These are phyloP conservation scores for Leishmania tropica DNA, from an alignment of 208 protist genomes.

Conservation along the genomic window DNA sequence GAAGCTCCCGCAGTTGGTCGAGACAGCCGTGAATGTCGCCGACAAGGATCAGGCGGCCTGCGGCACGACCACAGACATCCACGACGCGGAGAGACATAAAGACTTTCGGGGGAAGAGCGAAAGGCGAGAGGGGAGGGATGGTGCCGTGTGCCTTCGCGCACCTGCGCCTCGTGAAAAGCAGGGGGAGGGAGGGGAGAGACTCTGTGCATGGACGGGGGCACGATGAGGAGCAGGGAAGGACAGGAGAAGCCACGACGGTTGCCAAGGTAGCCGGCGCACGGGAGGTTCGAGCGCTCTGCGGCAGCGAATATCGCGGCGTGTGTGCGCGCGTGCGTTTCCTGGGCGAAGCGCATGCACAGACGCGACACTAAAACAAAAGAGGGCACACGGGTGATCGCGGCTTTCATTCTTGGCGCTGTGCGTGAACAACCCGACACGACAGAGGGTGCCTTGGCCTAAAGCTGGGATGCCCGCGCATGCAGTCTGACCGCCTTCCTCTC, in stretches of 20 bases:
- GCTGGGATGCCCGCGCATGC: background rate
- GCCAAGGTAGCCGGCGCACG: background rate
- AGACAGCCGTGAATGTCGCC: constrained; percentile 86
- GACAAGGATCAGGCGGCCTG: constrained; percentile 61
- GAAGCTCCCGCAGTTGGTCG: constrained; percentile 47
- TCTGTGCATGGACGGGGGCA: background rate
- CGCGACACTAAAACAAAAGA: background rate
- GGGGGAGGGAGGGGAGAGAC: background rate
- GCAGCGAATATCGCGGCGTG: background rate
- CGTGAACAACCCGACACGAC: background rate
- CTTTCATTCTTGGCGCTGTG: background rate
- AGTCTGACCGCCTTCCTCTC: background rate
- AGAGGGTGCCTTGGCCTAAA: background rate
- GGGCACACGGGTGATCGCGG: background rate
- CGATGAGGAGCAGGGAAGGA: background rate
- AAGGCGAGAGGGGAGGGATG: background rate
- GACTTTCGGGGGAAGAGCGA: background rate
- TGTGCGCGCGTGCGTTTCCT: background rate
- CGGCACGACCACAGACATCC: constrained; percentile 21
- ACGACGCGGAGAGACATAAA: constrained; percentile 26
- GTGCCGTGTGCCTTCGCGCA: background rate
- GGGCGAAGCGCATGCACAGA: background rate
- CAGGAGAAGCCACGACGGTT: background rate
- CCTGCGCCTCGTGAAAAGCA: background rate
- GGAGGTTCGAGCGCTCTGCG: background rate